Conservation (phyloP, 352 stramenopile species). For the Phytopythium vexans region DNA sequence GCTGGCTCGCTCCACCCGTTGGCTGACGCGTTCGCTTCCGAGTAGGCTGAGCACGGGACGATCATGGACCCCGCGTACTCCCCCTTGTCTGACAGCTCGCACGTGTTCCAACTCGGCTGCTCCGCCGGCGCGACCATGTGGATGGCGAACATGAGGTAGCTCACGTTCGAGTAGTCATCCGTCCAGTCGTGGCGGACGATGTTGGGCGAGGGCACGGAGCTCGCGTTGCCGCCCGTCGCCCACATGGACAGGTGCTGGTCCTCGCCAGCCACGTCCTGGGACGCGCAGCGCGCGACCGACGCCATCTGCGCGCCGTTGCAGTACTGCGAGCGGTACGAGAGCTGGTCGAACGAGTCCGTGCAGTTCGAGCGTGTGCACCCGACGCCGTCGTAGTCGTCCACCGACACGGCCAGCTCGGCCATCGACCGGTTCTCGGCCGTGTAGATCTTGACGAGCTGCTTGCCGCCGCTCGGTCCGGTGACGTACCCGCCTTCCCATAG, state of each 20-base stretch:
- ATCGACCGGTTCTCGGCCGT: constrained; percentile 20
- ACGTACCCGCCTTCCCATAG: constrained; percentile 30
- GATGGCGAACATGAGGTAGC: constrained; percentile 3
- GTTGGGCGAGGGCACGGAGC: not conserved
- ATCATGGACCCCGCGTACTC: not conserved
- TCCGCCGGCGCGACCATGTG: not conserved
- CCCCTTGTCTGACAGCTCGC: not conserved
- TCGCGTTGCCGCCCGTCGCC: constrained; percentile 17
- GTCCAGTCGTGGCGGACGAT: not conserved
- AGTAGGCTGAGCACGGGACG: not conserved
- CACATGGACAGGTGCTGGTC: constrained; percentile 17
- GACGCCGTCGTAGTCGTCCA: constrained; percentile 9
- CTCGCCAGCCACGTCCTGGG: constrained; percentile 6
- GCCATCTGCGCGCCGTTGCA: constrained; percentile 21
- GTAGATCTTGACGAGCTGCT: constrained; percentile 19
- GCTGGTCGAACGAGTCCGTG: not conserved
- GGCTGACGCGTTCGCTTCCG: not conserved
- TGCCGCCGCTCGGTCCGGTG: too few relatives aligned
- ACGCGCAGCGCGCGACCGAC: constrained; percentile 13
- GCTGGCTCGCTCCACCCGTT: not conserved
- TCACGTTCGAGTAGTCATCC: constrained; percentile 1
- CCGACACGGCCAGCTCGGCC: constrained; percentile 25
- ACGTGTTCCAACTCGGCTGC: constrained; percentile 1
- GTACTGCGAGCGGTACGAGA: constrained; percentile 12
- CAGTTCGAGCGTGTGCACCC: constrained; percentile 19